Evolutionary conservation across 331 rosid species (phyloP), one percentile per base, ranked within the genome.

Genomic region (Stylosanthes scabra): DNA sequence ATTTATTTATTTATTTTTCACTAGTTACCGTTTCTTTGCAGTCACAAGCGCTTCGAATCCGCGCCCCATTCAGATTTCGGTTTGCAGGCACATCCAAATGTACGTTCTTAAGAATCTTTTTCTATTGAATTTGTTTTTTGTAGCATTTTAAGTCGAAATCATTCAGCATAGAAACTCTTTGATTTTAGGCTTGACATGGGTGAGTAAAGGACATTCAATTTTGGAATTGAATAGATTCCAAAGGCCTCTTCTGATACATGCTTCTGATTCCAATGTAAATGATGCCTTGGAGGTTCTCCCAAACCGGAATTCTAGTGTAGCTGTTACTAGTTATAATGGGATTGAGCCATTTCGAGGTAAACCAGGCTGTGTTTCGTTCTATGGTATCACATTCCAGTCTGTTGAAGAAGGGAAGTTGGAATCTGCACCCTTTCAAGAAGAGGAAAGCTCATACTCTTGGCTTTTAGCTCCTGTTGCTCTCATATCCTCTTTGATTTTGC

Each of bases 281-380:
- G 81, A 72, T 47, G 77, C 80, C 34, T 82, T 87, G 87, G 92
- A 85, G n/a, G 71, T 69, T 40, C 80, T 60, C 39, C 68, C 86
- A 8, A 59, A 50, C 20, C 67, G 71, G 59, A 82, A 39, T 73
- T 86, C 78, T 46, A 59, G 59, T 11, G 76, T 80, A 41, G 49
- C 82, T 45, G 84, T 52, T 75, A 54, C 59, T 76, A 29, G 42
- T 40, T 49, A 41, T 63, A 44, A 84, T 29, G 92, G 75, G 61
- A 81, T 59, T 70, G 99, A 94, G 79, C 93, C 92, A 4, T 87
- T 88, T 89, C 90, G 78, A 42, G 99, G 99, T 51, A 94, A 91
- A 84, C 80, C 97, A 3, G 97, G 99, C 52, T 86, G 92, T 2
- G 82, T 94, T 60, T 91, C 99, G 37, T 94, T 94, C 54, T 59